These are phyloP conservation scores for Corymbia maculata DNA, from an alignment of 345 rosid species.

Conservation along the genomic window DNA sequence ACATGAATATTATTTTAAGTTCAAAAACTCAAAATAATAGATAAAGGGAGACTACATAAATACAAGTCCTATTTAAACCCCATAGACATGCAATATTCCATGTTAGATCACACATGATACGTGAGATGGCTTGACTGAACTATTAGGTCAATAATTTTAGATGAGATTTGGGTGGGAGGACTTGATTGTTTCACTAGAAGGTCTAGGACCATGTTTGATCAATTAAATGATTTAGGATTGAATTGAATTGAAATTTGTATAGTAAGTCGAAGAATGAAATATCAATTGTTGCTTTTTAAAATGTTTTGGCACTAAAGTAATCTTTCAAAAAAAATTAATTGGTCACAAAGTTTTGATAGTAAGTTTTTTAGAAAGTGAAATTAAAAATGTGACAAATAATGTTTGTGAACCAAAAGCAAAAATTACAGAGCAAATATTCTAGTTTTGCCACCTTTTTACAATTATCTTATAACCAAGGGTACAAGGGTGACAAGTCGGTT, in stretches of 20 bases:
- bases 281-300: not conserved
- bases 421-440: not conserved
- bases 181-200: not conserved
- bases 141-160: not conserved
- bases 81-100: not conserved
- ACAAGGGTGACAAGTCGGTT: too few relatives aligned
- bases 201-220: not conserved
- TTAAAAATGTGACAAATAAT: not conserved
- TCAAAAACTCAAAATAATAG: not conserved
- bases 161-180: not conserved
- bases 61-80: not conserved
- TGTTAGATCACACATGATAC: not conserved
- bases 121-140: not conserved
- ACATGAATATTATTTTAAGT: not conserved
- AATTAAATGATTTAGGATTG: not conserved
- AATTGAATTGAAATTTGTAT: not conserved
- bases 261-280: not conserved
- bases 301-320: not conserved
- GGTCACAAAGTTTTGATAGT: not conserved
- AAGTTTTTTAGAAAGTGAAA: not conserved
- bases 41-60: not conserved
- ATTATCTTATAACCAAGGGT: too few relatives aligned
- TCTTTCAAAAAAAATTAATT: not conserved
- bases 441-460: not conserved
- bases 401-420: too few relatives aligned